A percentile compares a stretch with the other conserved stretches of the same genome.
phyloP scores from a whole-genome alignment of 2,329 filamentous ascomycete species.

The Paecilomyces fulvus region DNA sequence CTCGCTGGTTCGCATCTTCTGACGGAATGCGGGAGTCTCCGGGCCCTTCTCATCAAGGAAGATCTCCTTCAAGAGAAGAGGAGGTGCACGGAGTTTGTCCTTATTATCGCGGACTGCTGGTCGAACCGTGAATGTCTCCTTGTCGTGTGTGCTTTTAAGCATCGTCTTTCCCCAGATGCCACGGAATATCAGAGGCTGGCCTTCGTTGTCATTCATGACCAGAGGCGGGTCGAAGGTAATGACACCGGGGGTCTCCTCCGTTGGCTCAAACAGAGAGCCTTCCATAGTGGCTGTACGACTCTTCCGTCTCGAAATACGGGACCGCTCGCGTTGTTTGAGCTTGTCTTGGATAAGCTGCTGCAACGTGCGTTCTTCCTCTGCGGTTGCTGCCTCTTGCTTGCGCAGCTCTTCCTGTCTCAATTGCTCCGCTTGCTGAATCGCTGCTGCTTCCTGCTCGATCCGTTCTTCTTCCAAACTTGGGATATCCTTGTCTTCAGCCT shows the following conservation, averaged over 20 bases:
- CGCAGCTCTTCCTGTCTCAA: conserved; percentile 42
- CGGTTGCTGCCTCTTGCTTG: conserved; percentile 33
- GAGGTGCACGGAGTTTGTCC: conserved; percentile 47
- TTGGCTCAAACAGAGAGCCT: conserved; percentile 17
- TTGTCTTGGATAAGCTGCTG: conserved; percentile 32
- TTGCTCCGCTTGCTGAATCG: conserved; percentile 47
- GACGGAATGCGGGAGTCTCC: conserved; percentile 59
- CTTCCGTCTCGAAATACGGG: conserved; percentile 28
- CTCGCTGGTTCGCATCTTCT: conserved; percentile 68
- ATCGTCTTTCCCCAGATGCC: conserved; percentile 62
- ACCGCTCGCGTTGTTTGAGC: conserved; percentile 27
- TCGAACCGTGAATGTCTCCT: conserved; percentile 59
- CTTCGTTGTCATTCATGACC: conserved; percentile 53
- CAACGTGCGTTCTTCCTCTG: conserved; percentile 32
- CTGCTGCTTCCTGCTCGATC: conserved; percentile 67
- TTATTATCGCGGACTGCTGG: conserved; percentile 48
- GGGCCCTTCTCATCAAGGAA: conserved; percentile 50
- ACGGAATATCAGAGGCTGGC: conserved; percentile 59
- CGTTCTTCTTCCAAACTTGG: conserved; percentile 86
- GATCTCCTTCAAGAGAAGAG: conserved; percentile 67
- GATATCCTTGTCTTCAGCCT: conserved; percentile 64
- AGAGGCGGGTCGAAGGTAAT: conserved; percentile 37
- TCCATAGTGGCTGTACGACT: conserved; percentile 28
- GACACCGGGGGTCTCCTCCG: conserved; percentile 26
- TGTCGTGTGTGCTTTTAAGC: conserved; percentile 57